Percentiles rank a stretch among this genome's conserved stretches.
Conservation (phyloP, 371 early-diverging fungal genomes). For the Amoeboradix gromovi region DNA sequence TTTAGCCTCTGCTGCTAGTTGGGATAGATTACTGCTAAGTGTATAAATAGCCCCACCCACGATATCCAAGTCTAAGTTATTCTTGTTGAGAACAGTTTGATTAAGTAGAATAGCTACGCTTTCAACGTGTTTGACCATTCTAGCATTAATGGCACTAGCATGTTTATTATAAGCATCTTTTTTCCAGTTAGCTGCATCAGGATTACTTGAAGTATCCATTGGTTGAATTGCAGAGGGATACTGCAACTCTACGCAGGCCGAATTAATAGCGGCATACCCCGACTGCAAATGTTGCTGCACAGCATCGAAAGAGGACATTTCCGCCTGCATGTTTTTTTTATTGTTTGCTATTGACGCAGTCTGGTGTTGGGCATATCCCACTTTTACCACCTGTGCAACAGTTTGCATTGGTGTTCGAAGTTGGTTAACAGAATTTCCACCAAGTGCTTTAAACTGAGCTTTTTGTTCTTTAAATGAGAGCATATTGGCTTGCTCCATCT, state of each 20-base stretch:
- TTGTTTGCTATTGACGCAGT: neutral
- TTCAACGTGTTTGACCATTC: slow-evolving; percentile 14
- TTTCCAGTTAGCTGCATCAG: slow-evolving; percentile 13
- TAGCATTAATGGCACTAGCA: slow-evolving; percentile 11
- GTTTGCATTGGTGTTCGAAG: neutral
- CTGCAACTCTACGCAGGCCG: slow-evolving; percentile 5
- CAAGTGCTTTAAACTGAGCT: neutral
- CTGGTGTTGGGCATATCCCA: neutral
- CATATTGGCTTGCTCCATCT: neutral
- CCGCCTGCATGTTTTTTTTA: neutral
- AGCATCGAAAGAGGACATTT: neutral
- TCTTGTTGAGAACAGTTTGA: slow-evolving; percentile 9
- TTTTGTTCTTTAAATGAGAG: neutral
- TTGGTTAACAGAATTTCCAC: neutral
- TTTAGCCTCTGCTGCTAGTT: slow-evolving; percentile 14
- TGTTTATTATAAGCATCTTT: slow-evolving; percentile 17
- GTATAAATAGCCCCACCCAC: slow-evolving; percentile 12
- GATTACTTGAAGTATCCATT: slow-evolving; percentile 10
- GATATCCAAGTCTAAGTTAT: slow-evolving; percentile 14
- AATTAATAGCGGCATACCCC: slow-evolving; percentile 13
- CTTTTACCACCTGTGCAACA: neutral
- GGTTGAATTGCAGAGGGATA: slow-evolving; percentile 7
- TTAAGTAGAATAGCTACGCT: slow-evolving; percentile 13
- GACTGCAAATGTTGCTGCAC: slow-evolving; percentile 9
- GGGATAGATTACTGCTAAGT: slow-evolving; percentile 10